Evolutionary conservation across 164 flowering plant species (phyloP).

Genomic region (Malania oleifera): DNA sequence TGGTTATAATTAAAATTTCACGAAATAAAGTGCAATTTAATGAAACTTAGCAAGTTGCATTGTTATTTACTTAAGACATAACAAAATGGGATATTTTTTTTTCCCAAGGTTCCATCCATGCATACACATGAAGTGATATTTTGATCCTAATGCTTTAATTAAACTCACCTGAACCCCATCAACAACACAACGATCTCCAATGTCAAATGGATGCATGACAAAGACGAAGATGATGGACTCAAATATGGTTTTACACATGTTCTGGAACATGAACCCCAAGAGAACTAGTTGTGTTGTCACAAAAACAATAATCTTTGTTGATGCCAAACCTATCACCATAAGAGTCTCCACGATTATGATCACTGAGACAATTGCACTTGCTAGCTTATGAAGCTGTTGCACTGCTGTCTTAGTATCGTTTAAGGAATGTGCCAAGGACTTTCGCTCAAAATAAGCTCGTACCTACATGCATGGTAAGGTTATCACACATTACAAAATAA

Average conservation of each 20-base stretch:
- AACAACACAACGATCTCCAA: slow-evolving; percentile 56
- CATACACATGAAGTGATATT: no score
- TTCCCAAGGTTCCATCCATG: no score
- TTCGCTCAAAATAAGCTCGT: slow-evolving; percentile 39
- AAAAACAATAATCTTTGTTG: slow-evolving; percentile 38
- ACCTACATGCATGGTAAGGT: no score
- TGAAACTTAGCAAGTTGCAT: no score
- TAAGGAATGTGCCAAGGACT: slow-evolving; percentile 43
- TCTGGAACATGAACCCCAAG: slow-evolving; percentile 39
- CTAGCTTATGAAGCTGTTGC: slow-evolving; percentile 46
- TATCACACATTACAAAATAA: no score
- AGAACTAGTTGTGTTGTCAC: slow-evolving; percentile 40
- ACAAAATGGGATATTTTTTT: no score
- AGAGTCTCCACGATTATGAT: slow-evolving; percentile 33
- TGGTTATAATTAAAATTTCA: no score
- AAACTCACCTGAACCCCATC: slow-evolving; percentile 52
- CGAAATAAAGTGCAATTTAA: no score
- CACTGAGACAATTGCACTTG: slow-evolving; percentile 28
- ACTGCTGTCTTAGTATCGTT: slow-evolving; percentile 64
- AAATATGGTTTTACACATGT: slow-evolving; percentile 46
- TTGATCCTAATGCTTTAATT: no score
- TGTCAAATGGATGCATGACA: slow-evolving; percentile 62
- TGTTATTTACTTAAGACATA: no score
- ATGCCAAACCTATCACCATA: slow-evolving; percentile 41
- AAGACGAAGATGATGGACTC: slow-evolving; percentile 58